These are phyloP conservation scores for Phytophthora sp. DNA, from an alignment of 352 stramenopile species.

Conservation along the genomic window DNA sequence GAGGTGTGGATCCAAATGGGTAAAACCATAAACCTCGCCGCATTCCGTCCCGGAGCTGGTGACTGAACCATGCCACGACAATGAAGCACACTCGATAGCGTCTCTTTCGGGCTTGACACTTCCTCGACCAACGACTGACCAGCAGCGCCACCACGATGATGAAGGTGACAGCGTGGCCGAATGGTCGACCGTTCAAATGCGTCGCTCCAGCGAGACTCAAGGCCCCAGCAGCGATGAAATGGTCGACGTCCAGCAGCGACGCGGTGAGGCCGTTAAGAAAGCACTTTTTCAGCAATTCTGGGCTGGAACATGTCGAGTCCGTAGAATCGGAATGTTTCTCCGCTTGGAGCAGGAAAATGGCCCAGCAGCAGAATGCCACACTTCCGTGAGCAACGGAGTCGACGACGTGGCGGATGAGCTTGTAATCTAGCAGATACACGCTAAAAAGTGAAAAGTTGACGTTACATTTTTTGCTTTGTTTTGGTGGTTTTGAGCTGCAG, in stretches of 20 bases:
- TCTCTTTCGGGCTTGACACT: constrained; percentile 19
- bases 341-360: constrained; percentile 59
- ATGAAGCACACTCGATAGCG: constrained; percentile 59
- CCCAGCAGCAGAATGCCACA: constrained; percentile 66
- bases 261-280: constrained; percentile 46
- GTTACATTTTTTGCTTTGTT: constrained; percentile 4
- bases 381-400: constrained; percentile 63
- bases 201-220: constrained; percentile 64
- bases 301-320: constrained; percentile 9
- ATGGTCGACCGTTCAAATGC: constrained; percentile 62
- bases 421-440: constrained; percentile 37
- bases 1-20: constrained; percentile 68
- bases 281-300: constrained; percentile 47
- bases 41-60: constrained; percentile 76
- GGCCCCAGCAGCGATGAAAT: constrained; percentile 72
- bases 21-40: constrained; percentile 73
- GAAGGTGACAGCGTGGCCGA: constrained; percentile 73
- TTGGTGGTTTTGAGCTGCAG: neutral
- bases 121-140: constrained; percentile 46
- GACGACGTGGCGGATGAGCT: constrained; percentile 62
- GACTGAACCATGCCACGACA: constrained; percentile 59
- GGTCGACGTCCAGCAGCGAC: constrained; percentile 66
- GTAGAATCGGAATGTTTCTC: constrained; percentile 20
- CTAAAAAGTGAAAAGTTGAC: constrained; percentile 20
- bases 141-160: constrained; percentile 52